Conservation (phyloP, 1,139 yeast species). For the Saccharomyces hybrid region DNA sequence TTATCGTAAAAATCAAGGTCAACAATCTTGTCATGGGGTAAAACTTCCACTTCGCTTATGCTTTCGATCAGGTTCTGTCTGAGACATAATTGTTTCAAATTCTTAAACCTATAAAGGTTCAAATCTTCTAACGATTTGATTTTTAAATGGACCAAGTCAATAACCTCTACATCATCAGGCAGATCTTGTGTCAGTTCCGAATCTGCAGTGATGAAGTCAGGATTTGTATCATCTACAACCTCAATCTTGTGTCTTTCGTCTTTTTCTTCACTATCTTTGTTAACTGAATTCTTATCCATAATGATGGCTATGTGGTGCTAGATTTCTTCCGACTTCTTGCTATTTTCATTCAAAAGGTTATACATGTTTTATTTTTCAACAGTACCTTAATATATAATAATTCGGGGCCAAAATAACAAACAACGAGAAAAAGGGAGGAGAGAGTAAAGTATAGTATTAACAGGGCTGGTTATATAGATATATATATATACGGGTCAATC, state of each 20-base stretch:
- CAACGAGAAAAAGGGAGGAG: neutral
- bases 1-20: slow-evolving; percentile 91
- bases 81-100: slow-evolving; percentile 57
- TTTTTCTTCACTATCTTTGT: neutral
- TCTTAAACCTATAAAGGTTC: slow-evolving; percentile 49
- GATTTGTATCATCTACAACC: slow-evolving; percentile 44
- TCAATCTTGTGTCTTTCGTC: slow-evolving; percentile 30
- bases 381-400: neutral
- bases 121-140: slow-evolving; percentile 61
- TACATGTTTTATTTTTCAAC: neutral
- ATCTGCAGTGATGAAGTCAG: slow-evolving; percentile 41
- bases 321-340: neutral
- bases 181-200: slow-evolving; percentile 56
- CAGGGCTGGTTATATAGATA: slow-evolving; percentile 4
- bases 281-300: neutral
- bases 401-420: neutral
- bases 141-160: slow-evolving; percentile 76
- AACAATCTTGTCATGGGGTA: slow-evolving; percentile 51
- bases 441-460: slow-evolving; percentile 3
- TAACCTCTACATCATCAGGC: slow-evolving; percentile 53
- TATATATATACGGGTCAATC: slow-evolving; percentile 2
- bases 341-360: neutral
- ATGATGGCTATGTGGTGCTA: neutral
- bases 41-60: slow-evolving; percentile 58
- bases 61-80: slow-evolving; percentile 80